These are phyloP conservation scores for Phytophthora europaea DNA, from an alignment of 352 stramenopile genomes.

Conservation along the genomic window DNA sequence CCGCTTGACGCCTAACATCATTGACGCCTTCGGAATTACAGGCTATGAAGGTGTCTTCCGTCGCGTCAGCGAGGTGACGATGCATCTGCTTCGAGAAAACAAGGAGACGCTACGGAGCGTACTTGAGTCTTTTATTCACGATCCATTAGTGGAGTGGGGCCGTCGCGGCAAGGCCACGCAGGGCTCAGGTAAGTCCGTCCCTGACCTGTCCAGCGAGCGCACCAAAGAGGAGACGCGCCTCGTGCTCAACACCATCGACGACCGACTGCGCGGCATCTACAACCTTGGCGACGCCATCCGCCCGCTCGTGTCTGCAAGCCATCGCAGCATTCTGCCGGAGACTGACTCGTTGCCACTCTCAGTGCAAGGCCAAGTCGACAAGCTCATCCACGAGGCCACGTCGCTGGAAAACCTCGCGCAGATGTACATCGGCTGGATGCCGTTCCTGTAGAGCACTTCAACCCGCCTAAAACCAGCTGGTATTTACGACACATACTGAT, in stretches of 20 bases:
- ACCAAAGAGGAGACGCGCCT: slow-evolving; percentile 89
- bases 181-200: slow-evolving; percentile 39
- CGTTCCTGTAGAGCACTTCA: slow-evolving; percentile 68
- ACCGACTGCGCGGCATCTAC: slow-evolving; percentile 93
- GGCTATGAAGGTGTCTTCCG: slow-evolving; percentile 97
- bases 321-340: slow-evolving; percentile 77
- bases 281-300: slow-evolving; percentile 90
- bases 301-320: slow-evolving; percentile 66
- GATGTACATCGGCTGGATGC: slow-evolving; percentile 98
- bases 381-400: slow-evolving; percentile 95
- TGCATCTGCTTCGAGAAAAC: slow-evolving; percentile 95
- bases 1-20: slow-evolving; percentile 99
- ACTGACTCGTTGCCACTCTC: slow-evolving; percentile 93
- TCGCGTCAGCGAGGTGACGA: slow-evolving; percentile 92
- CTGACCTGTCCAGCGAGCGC: slow-evolving; percentile 71
- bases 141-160: slow-evolving; percentile 95
- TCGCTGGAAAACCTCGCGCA: slow-evolving; percentile 93
- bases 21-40: slow-evolving; percentile 99
- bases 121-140: slow-evolving; percentile 99
- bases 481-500: not conserved
- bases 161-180: slow-evolving; percentile 79
- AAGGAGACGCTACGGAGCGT: slow-evolving; percentile 98
- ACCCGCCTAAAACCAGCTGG: not conserved
- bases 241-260: slow-evolving; percentile 93
- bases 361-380: slow-evolving; percentile 94